Evolutionary conservation across 2,329 filamentous ascomycete species (phyloP).

Genomic region (Aspergillus fijiensis): DNA sequence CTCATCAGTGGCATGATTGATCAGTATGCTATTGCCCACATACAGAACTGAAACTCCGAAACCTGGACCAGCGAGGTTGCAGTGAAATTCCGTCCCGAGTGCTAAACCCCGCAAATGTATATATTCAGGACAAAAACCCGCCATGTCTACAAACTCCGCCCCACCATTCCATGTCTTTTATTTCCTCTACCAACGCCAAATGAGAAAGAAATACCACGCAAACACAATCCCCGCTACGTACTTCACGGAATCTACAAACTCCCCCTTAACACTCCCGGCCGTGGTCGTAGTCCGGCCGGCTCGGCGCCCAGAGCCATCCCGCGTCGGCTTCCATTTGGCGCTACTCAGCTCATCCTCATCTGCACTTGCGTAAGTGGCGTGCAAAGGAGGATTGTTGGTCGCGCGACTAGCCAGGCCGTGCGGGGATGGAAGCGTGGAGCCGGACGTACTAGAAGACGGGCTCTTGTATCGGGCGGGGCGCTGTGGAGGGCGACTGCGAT

Average conservation of each 20-base stretch:
- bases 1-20: too few relatives aligned
- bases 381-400: constrained; percentile 22
- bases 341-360: constrained; percentile 23
- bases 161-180: neutral
- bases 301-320: constrained; percentile 18
- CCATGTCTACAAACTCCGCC: neutral
- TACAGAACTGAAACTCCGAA: neutral
- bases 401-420: constrained; percentile 31
- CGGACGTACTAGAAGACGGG: constrained; percentile 35
- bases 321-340: constrained; percentile 30
- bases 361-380: constrained; percentile 25
- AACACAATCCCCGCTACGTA: constrained; percentile 64
- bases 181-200: constrained; percentile 57
- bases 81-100: neutral
- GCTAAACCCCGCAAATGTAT: neutral
- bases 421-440: constrained; percentile 29
- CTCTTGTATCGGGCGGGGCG: constrained; percentile 21
- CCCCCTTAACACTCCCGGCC: constrained; percentile 50
- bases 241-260: constrained; percentile 63
- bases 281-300: constrained; percentile 25
- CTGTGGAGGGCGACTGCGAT: constrained; percentile 25
- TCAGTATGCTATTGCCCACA: neutral
- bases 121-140: neutral
- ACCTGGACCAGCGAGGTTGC: neutral
- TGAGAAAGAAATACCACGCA: constrained; percentile 65